Conservation (phyloP, 805 yeast genomes). For the Pichia kluyveri region DNA sequence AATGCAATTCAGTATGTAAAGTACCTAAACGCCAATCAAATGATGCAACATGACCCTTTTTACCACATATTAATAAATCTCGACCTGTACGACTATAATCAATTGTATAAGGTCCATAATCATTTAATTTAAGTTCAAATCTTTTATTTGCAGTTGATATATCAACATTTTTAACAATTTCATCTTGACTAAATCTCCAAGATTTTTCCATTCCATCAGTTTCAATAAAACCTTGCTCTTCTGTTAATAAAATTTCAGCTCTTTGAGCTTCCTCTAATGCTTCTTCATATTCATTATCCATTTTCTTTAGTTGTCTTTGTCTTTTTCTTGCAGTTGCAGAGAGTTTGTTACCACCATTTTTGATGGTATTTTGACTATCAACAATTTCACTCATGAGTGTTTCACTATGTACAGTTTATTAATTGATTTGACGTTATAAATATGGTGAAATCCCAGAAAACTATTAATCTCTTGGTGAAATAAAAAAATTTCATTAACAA, state of each 20-base stretch:
- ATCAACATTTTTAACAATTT: constrained; percentile 70
- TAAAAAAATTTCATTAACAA: too few species aligned
- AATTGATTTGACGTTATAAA: too few species aligned
- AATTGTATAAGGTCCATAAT: constrained; percentile 78
- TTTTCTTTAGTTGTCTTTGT: constrained; percentile 38
- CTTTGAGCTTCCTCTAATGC: constrained; percentile 80
- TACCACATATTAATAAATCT: constrained; percentile 74
- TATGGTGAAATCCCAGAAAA: too few species aligned
- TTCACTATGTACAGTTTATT: too few species aligned
- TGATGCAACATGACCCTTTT: constrained; percentile 90
- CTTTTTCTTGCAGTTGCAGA: constrained; percentile 1
- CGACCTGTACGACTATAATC: constrained; percentile 88
- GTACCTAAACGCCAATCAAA: constrained; percentile 92
- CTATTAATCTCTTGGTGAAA: too few species aligned
- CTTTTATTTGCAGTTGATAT: constrained; percentile 63
- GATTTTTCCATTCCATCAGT: constrained; percentile 96
- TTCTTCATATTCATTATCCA: constrained; percentile 64
- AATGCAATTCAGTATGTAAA: constrained; percentile 69
- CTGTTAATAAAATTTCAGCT: constrained; percentile 78
- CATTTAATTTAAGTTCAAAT: constrained; percentile 61
- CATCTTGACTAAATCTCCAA: constrained; percentile 72
- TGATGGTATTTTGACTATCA: background rate
- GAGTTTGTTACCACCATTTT: background rate
- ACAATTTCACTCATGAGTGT: background rate
- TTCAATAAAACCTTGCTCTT: constrained; percentile 79